Conservation (phyloP, 345 rosid species). For the Tarenaya hassleriana region DNA sequence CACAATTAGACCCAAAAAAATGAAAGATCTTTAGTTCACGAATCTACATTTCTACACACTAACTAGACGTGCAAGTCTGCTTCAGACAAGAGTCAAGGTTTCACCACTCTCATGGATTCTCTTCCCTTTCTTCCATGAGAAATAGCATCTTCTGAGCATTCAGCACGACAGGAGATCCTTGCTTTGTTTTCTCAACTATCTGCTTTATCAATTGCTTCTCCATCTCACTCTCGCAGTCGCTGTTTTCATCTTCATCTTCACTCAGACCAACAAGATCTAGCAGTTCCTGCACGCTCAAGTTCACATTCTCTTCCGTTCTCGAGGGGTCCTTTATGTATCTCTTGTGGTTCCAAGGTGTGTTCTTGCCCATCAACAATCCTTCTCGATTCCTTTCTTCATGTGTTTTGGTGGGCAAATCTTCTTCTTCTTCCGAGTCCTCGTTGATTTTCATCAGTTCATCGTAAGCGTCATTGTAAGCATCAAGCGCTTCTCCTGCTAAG, state of each 20-base stretch:
- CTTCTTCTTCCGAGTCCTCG: constrained; percentile 57
- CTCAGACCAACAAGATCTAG: constrained; percentile 26
- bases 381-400: constrained; percentile 26
- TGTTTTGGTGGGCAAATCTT: constrained; percentile 29
- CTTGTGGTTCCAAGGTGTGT: constrained; percentile 23
- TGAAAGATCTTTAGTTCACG: too few species aligned
- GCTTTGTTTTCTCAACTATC: constrained; percentile 76
- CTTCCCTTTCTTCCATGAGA: constrained; percentile 39
- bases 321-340: not conserved
- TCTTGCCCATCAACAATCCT: constrained; percentile 23
- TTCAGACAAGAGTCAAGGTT: constrained; percentile 1
- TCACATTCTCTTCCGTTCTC: constrained; percentile 9
- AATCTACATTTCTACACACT: constrained; percentile 14
- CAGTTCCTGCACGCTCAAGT: constrained; percentile 26
- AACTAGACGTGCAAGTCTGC: constrained; percentile 3
- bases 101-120: not conserved
- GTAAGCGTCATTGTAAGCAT: constrained; percentile 65
- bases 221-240: constrained; percentile 49
- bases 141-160: constrained; percentile 63
- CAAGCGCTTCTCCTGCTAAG: constrained; percentile 68
- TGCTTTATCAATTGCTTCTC: constrained; percentile 70
- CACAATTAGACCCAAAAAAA: not conserved
- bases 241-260: constrained; percentile 41
- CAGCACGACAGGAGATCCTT: constrained; percentile 62
- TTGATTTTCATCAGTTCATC: constrained; percentile 60